Base-by-base conservation (phyloP, 1,139 yeast species). In the Candida buenavistaensis region DNA sequence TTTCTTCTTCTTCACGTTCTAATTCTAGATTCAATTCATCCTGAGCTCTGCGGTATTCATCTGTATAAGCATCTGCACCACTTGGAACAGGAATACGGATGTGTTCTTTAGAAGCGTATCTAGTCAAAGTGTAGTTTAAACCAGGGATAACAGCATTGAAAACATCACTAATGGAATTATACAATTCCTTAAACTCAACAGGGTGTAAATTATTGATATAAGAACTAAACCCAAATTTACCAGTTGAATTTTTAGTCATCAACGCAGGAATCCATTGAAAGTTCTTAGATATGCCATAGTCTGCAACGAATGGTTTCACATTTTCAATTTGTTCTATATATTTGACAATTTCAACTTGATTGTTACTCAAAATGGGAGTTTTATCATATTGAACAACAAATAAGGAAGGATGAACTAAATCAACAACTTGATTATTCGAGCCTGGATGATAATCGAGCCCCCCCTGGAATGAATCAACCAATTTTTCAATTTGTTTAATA, bases 151-250 rank as follows among this genome's bases (percentile, higher is more conserved):
- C 48, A 1, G 30, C 27, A 30, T 57, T 55, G 44, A 68, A 64
- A 3, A 67, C 48, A 1, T 47, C 36, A 13, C 48, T 65, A 36
- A 68, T 62, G 2, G 52, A 38, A 2, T 29, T 26, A 39, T 68
- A 68, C 15, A 68, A 44, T 0, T 41, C 45, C 11, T 45, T 28
- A 41, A 47, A 45, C 26, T 48, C 39, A 2, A 37, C 38, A 17
- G 72, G 72, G 37, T 68, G 64, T 40, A 68, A 54, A 41, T 68
- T 68, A 45, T 68, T 68, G 43, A 68, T 67, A 40, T 66, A 68
- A 2, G 72, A 63, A 3, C 35, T 36, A 28, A 64, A 50, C 16
- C 45, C 43, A 32, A 41, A 57, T 28, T 35, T 25, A 10, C 40
- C 28, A 25, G 47, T 54, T 6, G 32, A 24, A 4, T 35, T 30